Evolutionary conservation across 2,329 filamentous ascomycete species (phyloP).

Genomic region (Epichloe sibirici): DNA sequence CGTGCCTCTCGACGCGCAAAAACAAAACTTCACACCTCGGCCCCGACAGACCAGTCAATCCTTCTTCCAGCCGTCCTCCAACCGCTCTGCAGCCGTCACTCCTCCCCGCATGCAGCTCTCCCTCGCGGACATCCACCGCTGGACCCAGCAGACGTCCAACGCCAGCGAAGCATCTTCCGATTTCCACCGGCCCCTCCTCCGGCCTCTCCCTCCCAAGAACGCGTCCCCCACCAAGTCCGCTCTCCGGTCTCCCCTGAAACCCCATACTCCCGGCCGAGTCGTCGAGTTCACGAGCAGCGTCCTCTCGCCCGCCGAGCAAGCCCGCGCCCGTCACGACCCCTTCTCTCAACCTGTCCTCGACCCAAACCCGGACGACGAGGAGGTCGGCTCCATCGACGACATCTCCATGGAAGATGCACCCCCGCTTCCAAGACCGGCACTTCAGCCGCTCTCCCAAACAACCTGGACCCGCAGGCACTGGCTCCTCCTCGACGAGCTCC

Average conservation of each 20-base stretch:
- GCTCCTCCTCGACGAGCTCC: slow-evolving; percentile 37
- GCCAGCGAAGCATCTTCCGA: slow-evolving; percentile 26
- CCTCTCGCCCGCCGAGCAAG: slow-evolving; percentile 32
- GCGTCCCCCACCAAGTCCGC: slow-evolving; percentile 45
- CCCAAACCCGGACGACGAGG: slow-evolving; percentile 17
- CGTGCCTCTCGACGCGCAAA: slow-evolving; percentile 30
- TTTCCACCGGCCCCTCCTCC: slow-evolving; percentile 26
- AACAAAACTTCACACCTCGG: slow-evolving; percentile 36
- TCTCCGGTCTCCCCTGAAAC: slow-evolving; percentile 44
- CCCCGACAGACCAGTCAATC: slow-evolving; percentile 21
- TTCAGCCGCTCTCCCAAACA: slow-evolving; percentile 25
- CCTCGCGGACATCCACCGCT: slow-evolving; percentile 27
- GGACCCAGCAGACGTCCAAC: slow-evolving; percentile 28
- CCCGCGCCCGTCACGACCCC: slow-evolving; percentile 17
- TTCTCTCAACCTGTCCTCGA: slow-evolving; percentile 4
- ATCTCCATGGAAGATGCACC: slow-evolving; percentile 18
- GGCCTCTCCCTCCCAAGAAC: slow-evolving; percentile 36
- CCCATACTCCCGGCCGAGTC: slow-evolving; percentile 43
- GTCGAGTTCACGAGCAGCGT: slow-evolving; percentile 45
- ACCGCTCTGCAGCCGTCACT: slow-evolving; percentile 17
- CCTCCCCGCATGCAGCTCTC: slow-evolving; percentile 30
- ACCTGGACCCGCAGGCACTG: slow-evolving; percentile 41
- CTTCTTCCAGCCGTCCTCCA: slow-evolving; percentile 26
- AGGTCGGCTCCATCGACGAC: slow-evolving; percentile 18
- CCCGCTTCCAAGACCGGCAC: slow-evolving; percentile 5